These are phyloP conservation scores for Lanmaoa rubissima DNA, from an alignment of 768 basidiomycete species.

Conservation along the genomic window DNA sequence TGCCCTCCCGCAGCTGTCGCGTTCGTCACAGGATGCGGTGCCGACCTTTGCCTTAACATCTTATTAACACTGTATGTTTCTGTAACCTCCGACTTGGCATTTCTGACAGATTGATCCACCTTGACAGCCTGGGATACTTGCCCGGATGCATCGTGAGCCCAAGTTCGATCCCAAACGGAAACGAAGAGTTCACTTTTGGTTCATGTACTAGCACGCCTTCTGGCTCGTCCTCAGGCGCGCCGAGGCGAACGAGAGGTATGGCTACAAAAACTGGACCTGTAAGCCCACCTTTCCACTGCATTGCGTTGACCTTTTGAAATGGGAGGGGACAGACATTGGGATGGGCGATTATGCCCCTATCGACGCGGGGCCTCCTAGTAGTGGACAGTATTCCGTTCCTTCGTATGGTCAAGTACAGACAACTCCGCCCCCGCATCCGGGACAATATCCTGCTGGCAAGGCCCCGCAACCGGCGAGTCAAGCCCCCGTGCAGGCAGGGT, in stretches of 20 bases:
- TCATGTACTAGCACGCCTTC: slow-evolving; percentile 60
- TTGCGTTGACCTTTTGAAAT: not conserved
- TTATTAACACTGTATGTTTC: slow-evolving; percentile 65
- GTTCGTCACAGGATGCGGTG: slow-evolving; percentile 76
- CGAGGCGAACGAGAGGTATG: slow-evolving; percentile 62
- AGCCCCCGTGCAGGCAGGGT: not conserved
- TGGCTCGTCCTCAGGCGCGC: slow-evolving; percentile 85
- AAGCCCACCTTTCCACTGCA: not conserved
- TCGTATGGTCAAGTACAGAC: not conserved
- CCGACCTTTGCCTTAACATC: slow-evolving; percentile 81
- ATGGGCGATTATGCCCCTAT: slow-evolving; percentile 20
- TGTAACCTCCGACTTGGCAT: not conserved
- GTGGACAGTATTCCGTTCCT: not conserved
- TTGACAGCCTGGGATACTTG: slow-evolving; percentile 63
- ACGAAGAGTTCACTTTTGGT: not conserved
- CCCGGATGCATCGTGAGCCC: slow-evolving; percentile 53
- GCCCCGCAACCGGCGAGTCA: not conserved
- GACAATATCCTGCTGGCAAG: not conserved
- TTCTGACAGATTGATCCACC: not conserved
- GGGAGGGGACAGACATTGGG: slow-evolving; percentile 9
- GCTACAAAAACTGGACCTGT: slow-evolving; percentile 26
- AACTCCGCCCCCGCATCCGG: not conserved
- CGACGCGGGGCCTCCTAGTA: not conserved
- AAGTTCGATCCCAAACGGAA: not conserved
- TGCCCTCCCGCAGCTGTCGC: slow-evolving; percentile 78